Conservation (phyloP, 495 filamentous ascomycete species). For the Xylaria venustula region DNA sequence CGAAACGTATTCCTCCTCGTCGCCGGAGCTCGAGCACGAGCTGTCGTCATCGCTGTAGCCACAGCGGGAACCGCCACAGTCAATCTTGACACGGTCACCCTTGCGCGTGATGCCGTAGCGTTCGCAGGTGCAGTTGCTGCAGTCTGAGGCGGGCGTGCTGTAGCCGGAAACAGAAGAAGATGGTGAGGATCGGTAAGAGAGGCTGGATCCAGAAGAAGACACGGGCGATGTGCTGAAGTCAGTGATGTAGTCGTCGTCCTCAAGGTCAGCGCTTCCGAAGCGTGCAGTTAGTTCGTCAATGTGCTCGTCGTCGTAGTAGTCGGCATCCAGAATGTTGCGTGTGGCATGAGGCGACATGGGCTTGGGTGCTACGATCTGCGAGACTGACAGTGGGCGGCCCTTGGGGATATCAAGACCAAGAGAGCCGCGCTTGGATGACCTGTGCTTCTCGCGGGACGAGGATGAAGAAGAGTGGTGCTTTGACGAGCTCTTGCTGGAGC, state of each 20-base stretch:
- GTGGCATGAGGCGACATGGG: conserved; percentile 83
- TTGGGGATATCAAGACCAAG: conserved; percentile 67
- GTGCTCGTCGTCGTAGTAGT: conserved; percentile 64
- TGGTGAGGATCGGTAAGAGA: conserved; percentile 75
- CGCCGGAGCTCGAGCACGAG: conserved; percentile 37
- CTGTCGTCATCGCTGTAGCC: conserved; percentile 68
- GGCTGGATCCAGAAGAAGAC: conserved; percentile 70
- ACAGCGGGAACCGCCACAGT: conserved; percentile 86
- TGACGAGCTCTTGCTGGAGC: conserved; percentile 40
- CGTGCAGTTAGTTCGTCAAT: conserved; percentile 72
- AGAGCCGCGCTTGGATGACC: conserved; percentile 37
- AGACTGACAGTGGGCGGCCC: conserved; percentile 80
- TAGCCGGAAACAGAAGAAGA: conserved; percentile 72
- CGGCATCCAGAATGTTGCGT: conserved; percentile 74
- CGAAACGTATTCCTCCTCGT: conserved; percentile 64
- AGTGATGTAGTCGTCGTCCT: conserved; percentile 63
- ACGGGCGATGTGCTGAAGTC: conserved; percentile 57
- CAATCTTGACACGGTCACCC: conserved; percentile 88
- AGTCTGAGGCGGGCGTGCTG: conserved; percentile 54
- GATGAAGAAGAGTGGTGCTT: conserved; percentile 36
- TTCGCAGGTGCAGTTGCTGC: conserved; percentile 75
- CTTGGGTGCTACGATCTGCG: conserved; percentile 87
- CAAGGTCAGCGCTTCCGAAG: conserved; percentile 69
- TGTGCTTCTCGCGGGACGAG: conserved; percentile 36
- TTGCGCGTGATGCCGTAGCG: conserved; percentile 94